Conservation (phyloP, 2,329 filamentous ascomycete genomes). For the Botrytis fabae region DNA sequence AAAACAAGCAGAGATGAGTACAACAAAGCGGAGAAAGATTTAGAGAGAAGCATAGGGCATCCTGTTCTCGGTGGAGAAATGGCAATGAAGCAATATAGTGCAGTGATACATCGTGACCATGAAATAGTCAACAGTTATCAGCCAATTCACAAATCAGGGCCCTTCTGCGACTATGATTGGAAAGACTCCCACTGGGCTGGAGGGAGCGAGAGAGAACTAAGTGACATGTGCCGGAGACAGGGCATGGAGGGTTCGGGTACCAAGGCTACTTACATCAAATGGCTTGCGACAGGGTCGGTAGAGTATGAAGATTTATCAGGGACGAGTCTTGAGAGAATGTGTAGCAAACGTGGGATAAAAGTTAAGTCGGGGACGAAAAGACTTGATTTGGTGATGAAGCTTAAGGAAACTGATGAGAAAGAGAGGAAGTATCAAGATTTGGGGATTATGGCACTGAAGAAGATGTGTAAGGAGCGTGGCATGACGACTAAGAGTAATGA, state of each 20-base stretch:
- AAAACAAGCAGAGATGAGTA: neutral
- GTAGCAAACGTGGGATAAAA: neutral
- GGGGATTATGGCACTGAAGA: neutral
- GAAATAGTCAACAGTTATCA: constrained; percentile 10
- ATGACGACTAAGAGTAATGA: neutral
- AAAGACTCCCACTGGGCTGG: constrained; percentile 32
- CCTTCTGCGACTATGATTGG: constrained; percentile 29
- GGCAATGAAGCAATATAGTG: neutral
- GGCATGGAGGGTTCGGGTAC: constrained; percentile 21
- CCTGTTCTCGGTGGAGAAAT: constrained; percentile 1
- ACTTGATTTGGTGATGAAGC: neutral
- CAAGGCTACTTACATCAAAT: neutral
- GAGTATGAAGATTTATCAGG: neutral
- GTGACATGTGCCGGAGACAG: constrained; percentile 23
- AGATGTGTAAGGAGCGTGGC: neutral
- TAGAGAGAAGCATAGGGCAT: constrained; percentile 29
- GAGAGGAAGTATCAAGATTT: neutral
- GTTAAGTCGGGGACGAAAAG: neutral
- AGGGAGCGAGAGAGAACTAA: constrained; percentile 25
- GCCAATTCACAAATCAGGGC: neutral
- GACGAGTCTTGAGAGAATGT: neutral
- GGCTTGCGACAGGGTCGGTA: neutral
- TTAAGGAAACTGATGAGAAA: neutral
- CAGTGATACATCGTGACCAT: neutral
- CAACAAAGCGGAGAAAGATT: neutral